phyloP scores from a whole-genome alignment of 2,329 filamentous ascomycete species.

The Diaporthe vexans region DNA sequence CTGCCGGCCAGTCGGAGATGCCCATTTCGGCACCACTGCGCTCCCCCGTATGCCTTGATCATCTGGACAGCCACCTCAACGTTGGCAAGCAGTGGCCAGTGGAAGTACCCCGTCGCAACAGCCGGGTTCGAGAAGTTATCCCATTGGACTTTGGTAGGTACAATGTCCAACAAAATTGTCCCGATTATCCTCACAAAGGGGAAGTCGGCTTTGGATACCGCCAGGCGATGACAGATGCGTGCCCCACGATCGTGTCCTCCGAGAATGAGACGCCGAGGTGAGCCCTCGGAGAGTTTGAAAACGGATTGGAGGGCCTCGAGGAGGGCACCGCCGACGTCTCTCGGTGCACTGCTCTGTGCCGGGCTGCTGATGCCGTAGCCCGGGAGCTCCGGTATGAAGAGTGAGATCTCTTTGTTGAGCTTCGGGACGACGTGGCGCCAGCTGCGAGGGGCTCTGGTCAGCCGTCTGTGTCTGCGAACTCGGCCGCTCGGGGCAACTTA shows the following conservation, averaged over 20 bases:
- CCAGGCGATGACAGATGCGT: slow-evolving; percentile 62
- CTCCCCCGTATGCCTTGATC: slow-evolving; percentile 58
- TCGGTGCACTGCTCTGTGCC: slow-evolving; percentile 53
- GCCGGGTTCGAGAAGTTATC: slow-evolving; percentile 54
- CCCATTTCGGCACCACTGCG: slow-evolving; percentile 52
- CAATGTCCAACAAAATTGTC: slow-evolving; percentile 61
- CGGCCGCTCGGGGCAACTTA: slow-evolving; percentile 5
- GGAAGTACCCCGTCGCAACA: slow-evolving; percentile 57
- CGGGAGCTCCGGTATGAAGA: slow-evolving; percentile 62
- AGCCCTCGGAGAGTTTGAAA: slow-evolving; percentile 46
- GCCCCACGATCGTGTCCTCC: slow-evolving; percentile 65
- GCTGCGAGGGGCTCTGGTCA: slow-evolving; percentile 28
- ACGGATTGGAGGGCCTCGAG: slow-evolving; percentile 54
- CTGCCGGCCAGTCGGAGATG: slow-evolving; percentile 51
- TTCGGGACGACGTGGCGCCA: slow-evolving; percentile 52
- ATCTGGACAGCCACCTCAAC: slow-evolving; percentile 57
- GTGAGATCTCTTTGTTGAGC: slow-evolving; percentile 55
- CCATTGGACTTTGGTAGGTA: slow-evolving; percentile 63
- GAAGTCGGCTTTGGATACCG: slow-evolving; percentile 55
- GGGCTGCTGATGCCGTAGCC: slow-evolving; percentile 60
- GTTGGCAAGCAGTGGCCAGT: slow-evolving; percentile 66
- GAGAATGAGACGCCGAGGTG: slow-evolving; percentile 56
- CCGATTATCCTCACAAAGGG: slow-evolving; percentile 54
- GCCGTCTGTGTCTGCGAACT: neutral
- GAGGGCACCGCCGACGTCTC: slow-evolving; percentile 57